Evolutionary conservation across 2,329 filamentous ascomycete genomes (phyloP).

Genomic region (Mariannaea sp.): DNA sequence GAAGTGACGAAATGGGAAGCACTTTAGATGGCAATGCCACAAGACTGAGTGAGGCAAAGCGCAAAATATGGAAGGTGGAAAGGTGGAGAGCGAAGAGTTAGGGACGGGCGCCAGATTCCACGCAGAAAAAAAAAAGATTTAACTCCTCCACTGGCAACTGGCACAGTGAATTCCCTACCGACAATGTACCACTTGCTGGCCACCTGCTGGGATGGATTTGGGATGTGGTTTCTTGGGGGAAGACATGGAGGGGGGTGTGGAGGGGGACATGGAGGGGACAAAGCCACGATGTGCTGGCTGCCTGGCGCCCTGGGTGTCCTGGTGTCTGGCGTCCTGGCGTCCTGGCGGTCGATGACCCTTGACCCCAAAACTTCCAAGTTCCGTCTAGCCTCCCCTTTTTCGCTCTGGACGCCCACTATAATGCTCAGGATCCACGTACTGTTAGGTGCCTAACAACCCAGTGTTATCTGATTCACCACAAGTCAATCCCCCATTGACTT

Average conservation of each 20-base stretch:
- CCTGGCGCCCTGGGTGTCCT: slow-evolving; percentile 21
- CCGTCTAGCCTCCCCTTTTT: no score
- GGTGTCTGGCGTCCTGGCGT: not conserved
- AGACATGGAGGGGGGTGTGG: slow-evolving; percentile 3
- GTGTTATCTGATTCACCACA: no score
- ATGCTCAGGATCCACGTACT: no score
- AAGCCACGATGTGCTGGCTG: slow-evolving; percentile 35
- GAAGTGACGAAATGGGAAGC: not conserved
- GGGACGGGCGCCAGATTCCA: slow-evolving; percentile 18
- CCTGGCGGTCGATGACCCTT: not conserved
- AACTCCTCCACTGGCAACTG: no score
- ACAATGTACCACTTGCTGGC: no score
- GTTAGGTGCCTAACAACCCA: no score
- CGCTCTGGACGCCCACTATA: no score
- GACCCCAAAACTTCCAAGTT: no score
- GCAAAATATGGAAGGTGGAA: not conserved
- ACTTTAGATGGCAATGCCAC: not conserved
- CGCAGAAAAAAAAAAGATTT: slow-evolving; percentile 8
- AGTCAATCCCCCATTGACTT: no score
- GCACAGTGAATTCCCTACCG: no score
- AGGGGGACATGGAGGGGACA: not conserved
- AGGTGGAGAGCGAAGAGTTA: slow-evolving; percentile 17
- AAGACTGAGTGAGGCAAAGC: not conserved
- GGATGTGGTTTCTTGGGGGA: no score
- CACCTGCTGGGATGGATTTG: no score